Evolutionary conservation across 169 alveolate species (phyloP), one percentile per base, ranked within the genome.

Genomic region (Cyclospora cayetanensis): DNA sequence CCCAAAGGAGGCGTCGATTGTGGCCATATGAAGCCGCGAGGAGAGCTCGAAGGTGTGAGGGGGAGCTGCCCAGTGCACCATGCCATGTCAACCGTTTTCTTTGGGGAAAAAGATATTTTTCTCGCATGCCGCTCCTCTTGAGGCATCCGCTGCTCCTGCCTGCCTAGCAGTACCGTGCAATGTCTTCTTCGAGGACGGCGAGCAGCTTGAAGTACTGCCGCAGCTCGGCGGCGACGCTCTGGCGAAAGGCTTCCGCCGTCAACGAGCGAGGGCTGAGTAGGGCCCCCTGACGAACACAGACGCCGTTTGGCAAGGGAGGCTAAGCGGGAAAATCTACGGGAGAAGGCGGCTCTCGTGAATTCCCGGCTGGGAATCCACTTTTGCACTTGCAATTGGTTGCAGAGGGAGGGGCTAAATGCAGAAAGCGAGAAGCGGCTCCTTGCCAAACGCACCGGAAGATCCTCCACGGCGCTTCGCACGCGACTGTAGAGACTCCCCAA

Each of bases 401-500:
- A n/a, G n/a, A n/a, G n/a, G n/a, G n/a, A n/a, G n/a, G n/a, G n/a
- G n/a, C n/a, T n/a, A n/a, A n/a, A n/a, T n/a, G n/a, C n/a, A n/a
- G n/a, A n/a, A n/a, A n/a, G n/a, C n/a, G n/a, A n/a, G n/a, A n/a
- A n/a, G n/a, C n/a, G n/a, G n/a, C 0, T 50, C 22, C 63, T 50
- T 50, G 63, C 0, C 0, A 0, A 18, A 0, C 74, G 18, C 27
- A 63, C 74, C 74, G 18, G 18, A 1, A 35, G 74, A 2, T 27
- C 74, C 34, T 63, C 74, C 25, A 63, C 34, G 27, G 34, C 25
- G 31, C 39, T 35, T 63, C 27, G 20, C 25, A 68, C 80, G 27
- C 80, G 80, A 46, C 50, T 68, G 80, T 68, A 68, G 50, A 68
- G 15, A 68, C 80, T 31, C 50, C 80, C 80, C 80, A 68, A 68